Conservation (phyloP, 2,329 filamentous ascomycete genomes). For the Fonsecaea multimorphosa region DNA sequence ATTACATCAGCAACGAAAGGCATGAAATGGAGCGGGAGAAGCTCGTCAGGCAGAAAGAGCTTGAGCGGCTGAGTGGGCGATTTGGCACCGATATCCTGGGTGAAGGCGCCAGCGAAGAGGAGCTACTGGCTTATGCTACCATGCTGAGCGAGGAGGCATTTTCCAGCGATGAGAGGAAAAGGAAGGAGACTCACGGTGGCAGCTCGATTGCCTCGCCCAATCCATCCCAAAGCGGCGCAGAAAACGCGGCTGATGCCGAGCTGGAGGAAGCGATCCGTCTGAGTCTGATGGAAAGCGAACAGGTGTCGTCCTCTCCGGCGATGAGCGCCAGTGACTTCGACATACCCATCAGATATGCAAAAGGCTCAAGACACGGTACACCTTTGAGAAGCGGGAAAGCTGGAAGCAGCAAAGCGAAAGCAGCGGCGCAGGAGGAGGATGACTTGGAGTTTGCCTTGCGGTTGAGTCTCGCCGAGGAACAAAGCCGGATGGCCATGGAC, state of each 20-base stretch:
- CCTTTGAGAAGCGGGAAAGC: constrained; percentile 36
- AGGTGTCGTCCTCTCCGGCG: constrained; percentile 27
- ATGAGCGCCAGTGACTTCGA: constrained; percentile 33
- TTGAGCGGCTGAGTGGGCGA: constrained; percentile 72
- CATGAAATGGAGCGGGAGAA: constrained; percentile 78
- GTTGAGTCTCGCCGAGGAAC: constrained; percentile 66
- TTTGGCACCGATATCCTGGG: constrained; percentile 81
- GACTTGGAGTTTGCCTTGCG: constrained; percentile 68
- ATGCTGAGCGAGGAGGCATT: constrained; percentile 66
- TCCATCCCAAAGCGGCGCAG: constrained; percentile 5
- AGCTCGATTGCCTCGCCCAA: constrained; percentile 42
- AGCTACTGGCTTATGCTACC: constrained; percentile 67
- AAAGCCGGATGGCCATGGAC: constrained; percentile 50
- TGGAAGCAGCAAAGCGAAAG: constrained; percentile 46
- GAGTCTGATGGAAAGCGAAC: constrained; percentile 50
- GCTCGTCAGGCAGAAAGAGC: constrained; percentile 69
- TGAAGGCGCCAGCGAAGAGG: constrained; percentile 63
- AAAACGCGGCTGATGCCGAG: constrained; percentile 59
- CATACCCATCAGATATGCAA: constrained; percentile 48
- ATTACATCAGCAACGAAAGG: constrained; percentile 86
- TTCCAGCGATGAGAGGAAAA: constrained; percentile 56
- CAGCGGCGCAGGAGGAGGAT: constrained; percentile 54
- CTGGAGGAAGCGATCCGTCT: constrained; percentile 68
- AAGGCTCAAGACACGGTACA: constrained; percentile 39
- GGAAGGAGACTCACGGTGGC: constrained; percentile 50